Evolutionary conservation across 2,329 filamentous ascomycete species (phyloP), one percentile per base, ranked within the genome.

Genomic region (Ophidiomyces ophidiicola): DNA sequence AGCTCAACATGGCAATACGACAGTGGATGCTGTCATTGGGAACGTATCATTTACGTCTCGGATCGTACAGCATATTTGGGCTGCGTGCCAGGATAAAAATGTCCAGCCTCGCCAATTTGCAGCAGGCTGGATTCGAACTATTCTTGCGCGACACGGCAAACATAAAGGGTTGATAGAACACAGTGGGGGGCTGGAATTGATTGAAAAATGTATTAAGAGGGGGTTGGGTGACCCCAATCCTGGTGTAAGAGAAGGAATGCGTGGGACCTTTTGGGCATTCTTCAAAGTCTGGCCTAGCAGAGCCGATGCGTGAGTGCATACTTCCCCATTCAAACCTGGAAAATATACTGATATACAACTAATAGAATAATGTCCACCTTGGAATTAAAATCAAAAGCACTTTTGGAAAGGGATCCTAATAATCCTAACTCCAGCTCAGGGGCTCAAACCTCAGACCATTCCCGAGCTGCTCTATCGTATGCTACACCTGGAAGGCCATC

Each of bases 31-130:
- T 14, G 78, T 98, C 37, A 73, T 96, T 46, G 74, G 76, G 46
- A 78, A 80, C 50, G 80, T 81, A 20, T 80, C 86, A 0, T 96
- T 88, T 61, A 87, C 72, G 45, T 67, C 70, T 44, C 80, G 86
- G 19, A 70, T 94, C 46, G 72, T 94, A 69, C 82, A 93, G 57
- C 88, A 96, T 53, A 68, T 96, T 33, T 82, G 78, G 67, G 65
- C 67, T 39, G 87, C 88, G 17, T 81, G 75, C 46, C 81, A 92
- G 56, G 88, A 98, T 64, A 96, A 94, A 66, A 96, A 94, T 54
- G 80, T 87, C 2, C 82, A 90, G 53, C 80, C 87, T 11, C 77
- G 90, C 45, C 74, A 75, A 1, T 93, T 80, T 58, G 80, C 79
- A 1, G 70, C 81, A 2, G 78, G 73, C 5, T 98, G 90, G 90